Percentiles rank a stretch among this genome's conserved stretches.
These are phyloP conservation scores for Haematococcus lacustris DNA, from an alignment of 139 green algal species.

Conservation along the genomic window DNA sequence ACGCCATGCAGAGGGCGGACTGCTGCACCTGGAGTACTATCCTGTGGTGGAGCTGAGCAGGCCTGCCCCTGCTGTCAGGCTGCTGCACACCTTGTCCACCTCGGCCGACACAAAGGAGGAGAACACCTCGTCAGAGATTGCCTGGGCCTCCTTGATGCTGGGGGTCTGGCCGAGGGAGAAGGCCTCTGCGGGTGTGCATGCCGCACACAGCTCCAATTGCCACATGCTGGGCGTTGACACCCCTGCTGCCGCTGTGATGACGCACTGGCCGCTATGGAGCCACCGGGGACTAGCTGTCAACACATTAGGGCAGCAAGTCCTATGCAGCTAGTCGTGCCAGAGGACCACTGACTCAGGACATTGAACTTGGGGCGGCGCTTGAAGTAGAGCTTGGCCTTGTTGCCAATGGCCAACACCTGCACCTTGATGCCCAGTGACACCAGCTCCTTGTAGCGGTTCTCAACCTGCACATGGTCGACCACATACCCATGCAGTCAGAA, in stretches of 20 bases:
- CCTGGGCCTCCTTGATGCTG: slow-evolving; percentile 95
- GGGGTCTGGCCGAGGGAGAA: slow-evolving; percentile 80
- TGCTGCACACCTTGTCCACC: slow-evolving; percentile 97
- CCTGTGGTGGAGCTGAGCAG: too few species aligned
- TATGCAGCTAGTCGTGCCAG: too few species aligned
- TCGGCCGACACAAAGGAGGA: slow-evolving; percentile 88
- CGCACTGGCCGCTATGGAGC: too few species aligned
- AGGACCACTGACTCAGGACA: slow-evolving; percentile 69
- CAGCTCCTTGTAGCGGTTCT: slow-evolving; percentile 84
- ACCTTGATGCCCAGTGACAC: slow-evolving; percentile 71
- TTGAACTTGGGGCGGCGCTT: slow-evolving; percentile 78
- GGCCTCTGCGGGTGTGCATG: slow-evolving; percentile 40
- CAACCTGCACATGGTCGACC: slow-evolving; percentile 39
- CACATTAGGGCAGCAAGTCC: too few species aligned
- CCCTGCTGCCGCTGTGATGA: too few species aligned
- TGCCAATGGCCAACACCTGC: slow-evolving; percentile 81
- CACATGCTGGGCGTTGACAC: too few species aligned
- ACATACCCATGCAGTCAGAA: too few species aligned
- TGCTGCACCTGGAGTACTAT: too few species aligned
- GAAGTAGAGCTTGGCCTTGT: slow-evolving; percentile 93
- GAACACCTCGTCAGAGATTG: slow-evolving; percentile 95
- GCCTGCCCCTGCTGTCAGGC: too few species aligned
- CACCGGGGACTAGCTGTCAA: too few species aligned
- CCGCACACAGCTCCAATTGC: too few species aligned
- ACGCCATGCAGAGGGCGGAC: background rate